Conservation (phyloP, 2,329 filamentous ascomycete genomes). For the Akanthomyces lecanii region DNA sequence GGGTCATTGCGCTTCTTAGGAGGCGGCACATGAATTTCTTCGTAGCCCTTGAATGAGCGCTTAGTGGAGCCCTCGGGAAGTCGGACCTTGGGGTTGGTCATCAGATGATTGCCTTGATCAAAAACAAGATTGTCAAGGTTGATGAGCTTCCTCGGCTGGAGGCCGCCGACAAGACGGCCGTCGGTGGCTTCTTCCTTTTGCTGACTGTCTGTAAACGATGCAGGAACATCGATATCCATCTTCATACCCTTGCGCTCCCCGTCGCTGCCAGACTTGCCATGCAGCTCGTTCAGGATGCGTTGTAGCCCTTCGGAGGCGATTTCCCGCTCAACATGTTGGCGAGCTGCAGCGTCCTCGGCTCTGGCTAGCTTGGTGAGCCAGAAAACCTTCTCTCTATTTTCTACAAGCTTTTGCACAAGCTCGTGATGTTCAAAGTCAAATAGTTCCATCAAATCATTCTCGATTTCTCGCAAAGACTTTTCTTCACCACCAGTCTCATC, state of each 20-base stretch:
- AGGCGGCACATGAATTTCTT: constrained; percentile 94
- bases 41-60: constrained; percentile 93
- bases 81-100: constrained; percentile 97
- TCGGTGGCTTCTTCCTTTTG: constrained; percentile 56
- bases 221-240: constrained; percentile 83
- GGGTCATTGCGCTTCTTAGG: constrained; percentile 84
- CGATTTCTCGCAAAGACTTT: constrained; percentile 83
- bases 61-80: constrained; percentile 94
- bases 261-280: constrained; percentile 59
- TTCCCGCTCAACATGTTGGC: constrained; percentile 75
- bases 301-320: constrained; percentile 87
- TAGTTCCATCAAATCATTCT: constrained; percentile 97
- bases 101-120: constrained; percentile 96
- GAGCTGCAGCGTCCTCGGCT: constrained; percentile 74
- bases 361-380: constrained; percentile 89
- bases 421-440: constrained; percentile 98
- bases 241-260: constrained; percentile 69
- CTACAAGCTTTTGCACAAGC: constrained; percentile 82
- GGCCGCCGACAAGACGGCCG: constrained; percentile 69
- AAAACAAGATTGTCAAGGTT: constrained; percentile 96
- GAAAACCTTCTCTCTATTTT: constrained; percentile 88
- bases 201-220: constrained; percentile 48
- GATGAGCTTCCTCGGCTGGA: constrained; percentile 82
- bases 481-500: constrained; percentile 71
- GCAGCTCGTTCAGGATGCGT: constrained; percentile 82